Evolutionary conservation across 345 rosid species (phyloP).

Genomic region (Nephelium lappaceum): DNA sequence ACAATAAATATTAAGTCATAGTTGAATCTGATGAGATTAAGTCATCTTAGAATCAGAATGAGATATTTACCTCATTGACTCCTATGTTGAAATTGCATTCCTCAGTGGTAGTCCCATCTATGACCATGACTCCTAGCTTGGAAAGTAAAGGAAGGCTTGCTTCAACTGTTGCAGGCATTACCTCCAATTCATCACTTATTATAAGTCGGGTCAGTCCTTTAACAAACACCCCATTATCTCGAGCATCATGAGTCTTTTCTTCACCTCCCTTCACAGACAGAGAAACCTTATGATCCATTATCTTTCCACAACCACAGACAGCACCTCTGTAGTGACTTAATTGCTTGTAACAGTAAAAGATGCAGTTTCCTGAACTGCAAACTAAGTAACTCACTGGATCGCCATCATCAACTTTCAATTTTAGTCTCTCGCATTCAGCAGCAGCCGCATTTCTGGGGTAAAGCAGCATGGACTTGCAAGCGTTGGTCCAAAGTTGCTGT

Average conservation of each 20-base stretch:
- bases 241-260: not conserved
- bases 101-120: slow-evolving; percentile 12
- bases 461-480: slow-evolving; percentile 27
- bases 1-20: not conserved
- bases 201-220: slow-evolving; percentile 8
- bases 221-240: slow-evolving; percentile 22
- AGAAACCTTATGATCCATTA: not conserved
- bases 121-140: slow-evolving; percentile 13
- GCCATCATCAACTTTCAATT: not conserved
- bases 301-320: slow-evolving; percentile 8
- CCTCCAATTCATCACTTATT: slow-evolving; percentile 18
- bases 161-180: slow-evolving; percentile 13
- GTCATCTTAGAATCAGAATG: not conserved
- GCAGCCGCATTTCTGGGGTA: slow-evolving; percentile 18
- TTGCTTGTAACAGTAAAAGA: not conserved
- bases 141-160: slow-evolving; percentile 21
- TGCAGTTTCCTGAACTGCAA: not conserved
- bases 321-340: not conserved
- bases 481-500: not conserved
- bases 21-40: not conserved
- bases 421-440: slow-evolving; percentile 7
- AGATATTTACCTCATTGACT: slow-evolving; percentile 17
- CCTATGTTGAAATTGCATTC: slow-evolving; percentile 15
- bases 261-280: not conserved
- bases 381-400: not conserved